phyloP scores from a whole-genome alignment of 2,329 filamentous ascomycete genomes.

The Penicillium occitanis region DNA sequence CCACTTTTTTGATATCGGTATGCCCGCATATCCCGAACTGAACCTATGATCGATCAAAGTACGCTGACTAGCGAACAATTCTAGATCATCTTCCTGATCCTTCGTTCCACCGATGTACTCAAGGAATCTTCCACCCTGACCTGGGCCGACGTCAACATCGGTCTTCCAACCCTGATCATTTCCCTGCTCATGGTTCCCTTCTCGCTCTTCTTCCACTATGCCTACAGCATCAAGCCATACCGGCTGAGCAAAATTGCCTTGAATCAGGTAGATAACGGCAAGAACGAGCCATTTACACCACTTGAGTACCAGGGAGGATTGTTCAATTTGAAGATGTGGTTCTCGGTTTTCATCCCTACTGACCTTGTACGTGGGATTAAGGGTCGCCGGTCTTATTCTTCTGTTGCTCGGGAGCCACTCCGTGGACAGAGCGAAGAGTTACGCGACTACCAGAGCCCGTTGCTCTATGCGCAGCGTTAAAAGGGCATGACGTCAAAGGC shows the following conservation, averaged over 20 bases:
- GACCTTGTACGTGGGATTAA: not conserved
- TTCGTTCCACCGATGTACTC: slow-evolving; percentile 27
- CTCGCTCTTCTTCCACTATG: slow-evolving; percentile 33
- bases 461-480: not conserved
- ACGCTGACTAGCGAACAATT: not conserved
- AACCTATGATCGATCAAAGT: not conserved
- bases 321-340: slow-evolving; percentile 7
- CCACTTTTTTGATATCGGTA: slow-evolving; percentile 33
- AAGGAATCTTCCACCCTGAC: slow-evolving; percentile 28
- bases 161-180: slow-evolving; percentile 33
- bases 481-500: not conserved
- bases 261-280: not conserved
- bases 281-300: not conserved
- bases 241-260: not conserved
- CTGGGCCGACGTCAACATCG: slow-evolving; percentile 34
- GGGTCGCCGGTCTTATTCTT: not conserved
- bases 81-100: slow-evolving; percentile 34
- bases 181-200: slow-evolving; percentile 36
- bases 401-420: not conserved
- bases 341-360: not conserved
- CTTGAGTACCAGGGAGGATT: slow-evolving; percentile 1
- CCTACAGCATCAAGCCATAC: slow-evolving; percentile 32
- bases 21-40: slow-evolving; percentile 22
- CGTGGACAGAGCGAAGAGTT: slow-evolving; percentile 2
- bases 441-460: not conserved